Conservation (phyloP, 805 yeast species). For the Wickerhamiella azymoides region DNA sequence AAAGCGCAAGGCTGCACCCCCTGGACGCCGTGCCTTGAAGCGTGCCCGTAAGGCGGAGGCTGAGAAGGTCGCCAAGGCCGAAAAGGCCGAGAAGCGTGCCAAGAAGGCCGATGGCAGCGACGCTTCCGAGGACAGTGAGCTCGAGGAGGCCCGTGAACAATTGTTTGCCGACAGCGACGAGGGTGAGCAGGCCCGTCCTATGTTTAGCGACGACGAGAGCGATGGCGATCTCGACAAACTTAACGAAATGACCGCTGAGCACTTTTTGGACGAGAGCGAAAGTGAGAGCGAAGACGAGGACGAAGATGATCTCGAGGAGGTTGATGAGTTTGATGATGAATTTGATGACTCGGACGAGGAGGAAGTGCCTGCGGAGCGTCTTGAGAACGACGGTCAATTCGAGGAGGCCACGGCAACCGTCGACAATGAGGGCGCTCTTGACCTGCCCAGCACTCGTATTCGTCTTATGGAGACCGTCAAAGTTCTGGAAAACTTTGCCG, state of each 20-base stretch:
- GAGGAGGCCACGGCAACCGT: slow-evolving; percentile 21
- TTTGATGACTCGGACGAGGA: slow-evolving; percentile 16
- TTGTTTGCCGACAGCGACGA: slow-evolving; percentile 52
- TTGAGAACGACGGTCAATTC: slow-evolving; percentile 11
- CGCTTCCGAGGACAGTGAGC: slow-evolving; percentile 39
- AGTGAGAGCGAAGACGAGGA: slow-evolving; percentile 12
- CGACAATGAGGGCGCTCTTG: slow-evolving; percentile 27
- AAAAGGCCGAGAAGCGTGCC: slow-evolving; percentile 34
- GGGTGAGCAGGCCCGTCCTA: slow-evolving; percentile 37
- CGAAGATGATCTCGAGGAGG: slow-evolving; percentile 13
- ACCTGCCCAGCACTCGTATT: slow-evolving; percentile 70
- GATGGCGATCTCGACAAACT: slow-evolving; percentile 35
- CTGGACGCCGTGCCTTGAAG: slow-evolving; percentile 22
- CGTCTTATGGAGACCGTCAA: slow-evolving; percentile 92
- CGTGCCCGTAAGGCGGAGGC: slow-evolving; percentile 19
- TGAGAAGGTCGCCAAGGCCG: slow-evolving; percentile 30
- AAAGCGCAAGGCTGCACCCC: slow-evolving; percentile 14
- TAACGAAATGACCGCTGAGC: slow-evolving; percentile 20
- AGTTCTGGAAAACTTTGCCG: slow-evolving; percentile 73
- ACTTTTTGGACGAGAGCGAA: slow-evolving; percentile 16
- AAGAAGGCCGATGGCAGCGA: slow-evolving; percentile 22
- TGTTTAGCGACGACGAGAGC: slow-evolving; percentile 66
- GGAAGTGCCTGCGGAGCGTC: slow-evolving; percentile 14
- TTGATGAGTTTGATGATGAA: slow-evolving; percentile 14
- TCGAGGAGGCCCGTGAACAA: slow-evolving; percentile 35